Percentiles rank a stretch among this genome's conserved stretches.
phyloP scores from a whole-genome alignment of 352 stramenopile species.

The Globisporangium viniferum region DNA sequence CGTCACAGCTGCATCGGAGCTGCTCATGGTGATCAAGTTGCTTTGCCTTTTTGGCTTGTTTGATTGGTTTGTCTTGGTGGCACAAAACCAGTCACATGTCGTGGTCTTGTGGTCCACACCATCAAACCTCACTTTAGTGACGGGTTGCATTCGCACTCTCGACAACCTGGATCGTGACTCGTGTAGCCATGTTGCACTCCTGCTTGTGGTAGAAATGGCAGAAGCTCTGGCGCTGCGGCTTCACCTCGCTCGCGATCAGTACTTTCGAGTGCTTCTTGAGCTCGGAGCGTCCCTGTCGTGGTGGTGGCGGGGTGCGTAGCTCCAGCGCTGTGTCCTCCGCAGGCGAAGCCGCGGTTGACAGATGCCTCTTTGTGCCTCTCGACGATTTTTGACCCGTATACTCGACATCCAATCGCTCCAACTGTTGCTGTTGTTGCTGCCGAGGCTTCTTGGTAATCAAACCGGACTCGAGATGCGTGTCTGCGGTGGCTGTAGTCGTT shows the following conservation, averaged over 20 bases:
- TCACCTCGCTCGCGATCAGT: conserved; percentile 35
- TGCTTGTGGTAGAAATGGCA: conserved; percentile 64
- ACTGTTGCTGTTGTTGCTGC: conserved; percentile 2
- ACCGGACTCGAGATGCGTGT: neutral
- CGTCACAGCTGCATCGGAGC: neutral
- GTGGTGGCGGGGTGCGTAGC: conserved; percentile 18
- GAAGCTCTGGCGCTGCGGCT: conserved; percentile 45
- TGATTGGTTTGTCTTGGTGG: neutral
- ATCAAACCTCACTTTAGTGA: conserved; percentile 3
- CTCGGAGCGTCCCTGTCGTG: conserved; percentile 21
- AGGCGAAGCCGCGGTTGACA: conserved; percentile 9
- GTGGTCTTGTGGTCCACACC: conserved; percentile 3
- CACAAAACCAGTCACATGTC: neutral
- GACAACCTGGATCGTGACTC: conserved; percentile 25
- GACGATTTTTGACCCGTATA: conserved; percentile 21
- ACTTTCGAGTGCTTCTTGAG: conserved; percentile 65
- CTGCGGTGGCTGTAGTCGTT: neutral
- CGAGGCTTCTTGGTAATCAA: neutral
- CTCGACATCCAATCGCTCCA: conserved; percentile 36
- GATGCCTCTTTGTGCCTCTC: conserved; percentile 1
- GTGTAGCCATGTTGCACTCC: conserved; percentile 40
- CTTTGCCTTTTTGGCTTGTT: neutral
- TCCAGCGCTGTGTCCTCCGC: conserved; percentile 18
- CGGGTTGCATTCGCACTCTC: conserved; percentile 10
- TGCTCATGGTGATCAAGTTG: conserved; percentile 12